Conservation (phyloP, 2,329 filamentous ascomycete genomes). For the Drechslerella dactyloides region DNA sequence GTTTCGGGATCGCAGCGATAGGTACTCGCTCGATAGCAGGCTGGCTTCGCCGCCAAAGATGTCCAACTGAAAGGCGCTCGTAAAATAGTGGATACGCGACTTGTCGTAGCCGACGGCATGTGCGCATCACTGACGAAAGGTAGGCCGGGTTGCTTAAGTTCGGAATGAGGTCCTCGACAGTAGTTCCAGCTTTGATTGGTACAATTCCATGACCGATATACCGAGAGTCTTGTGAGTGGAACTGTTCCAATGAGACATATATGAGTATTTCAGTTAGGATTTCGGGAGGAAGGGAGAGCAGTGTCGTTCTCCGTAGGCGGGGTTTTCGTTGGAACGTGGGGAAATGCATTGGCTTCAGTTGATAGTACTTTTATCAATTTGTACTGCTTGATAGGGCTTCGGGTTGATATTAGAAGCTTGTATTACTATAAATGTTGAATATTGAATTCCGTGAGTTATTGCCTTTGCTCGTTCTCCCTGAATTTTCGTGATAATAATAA, state of each 20-base stretch:
- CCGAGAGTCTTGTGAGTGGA: not conserved
- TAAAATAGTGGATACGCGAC: constrained; percentile 30
- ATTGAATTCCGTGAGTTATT: too few species aligned
- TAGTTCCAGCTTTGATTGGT: constrained; percentile 4
- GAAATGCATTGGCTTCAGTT: not conserved
- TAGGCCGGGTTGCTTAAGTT: constrained; percentile 15
- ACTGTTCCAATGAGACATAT: constrained; percentile 20
- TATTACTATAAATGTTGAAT: too few species aligned
- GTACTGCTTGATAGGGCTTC: too few species aligned
- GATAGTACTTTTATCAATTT: too few species aligned
- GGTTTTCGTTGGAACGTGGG: not conserved
- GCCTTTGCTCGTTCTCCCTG: too few species aligned
- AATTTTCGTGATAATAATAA: too few species aligned
- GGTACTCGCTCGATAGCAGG: constrained; percentile 1
- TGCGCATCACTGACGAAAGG: constrained; percentile 22
- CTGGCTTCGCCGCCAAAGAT: constrained; percentile 4
- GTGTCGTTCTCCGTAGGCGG: constrained; percentile 11
- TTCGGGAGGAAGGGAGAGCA: constrained; percentile 37
- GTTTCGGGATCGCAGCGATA: constrained; percentile 8
- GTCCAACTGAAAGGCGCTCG: constrained; percentile 17
- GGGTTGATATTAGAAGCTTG: too few species aligned
- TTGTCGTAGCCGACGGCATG: constrained; percentile 11
- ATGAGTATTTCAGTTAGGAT: constrained; percentile 24
- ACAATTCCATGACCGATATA: constrained; percentile 10
- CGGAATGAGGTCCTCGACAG: constrained; percentile 7